A percentile compares a stretch with the other conserved stretches of the same genome.
Conservation (phyloP, 257 asterid genomes). For the Striga asiatica region DNA sequence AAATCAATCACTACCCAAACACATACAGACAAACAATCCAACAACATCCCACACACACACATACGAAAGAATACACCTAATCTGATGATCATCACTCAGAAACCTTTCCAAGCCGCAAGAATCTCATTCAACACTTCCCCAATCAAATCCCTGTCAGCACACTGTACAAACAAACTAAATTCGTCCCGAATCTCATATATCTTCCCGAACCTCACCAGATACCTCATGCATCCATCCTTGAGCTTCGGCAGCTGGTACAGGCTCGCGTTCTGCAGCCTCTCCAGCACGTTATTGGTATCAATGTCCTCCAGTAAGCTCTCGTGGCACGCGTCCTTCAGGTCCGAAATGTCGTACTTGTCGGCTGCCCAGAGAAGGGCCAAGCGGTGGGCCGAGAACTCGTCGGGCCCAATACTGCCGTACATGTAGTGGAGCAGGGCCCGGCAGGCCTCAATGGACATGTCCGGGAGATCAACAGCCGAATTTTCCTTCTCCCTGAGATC, state of each 20-base stretch:
- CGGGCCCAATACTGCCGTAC: constrained; percentile 49
- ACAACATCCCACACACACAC: constrained; percentile 1
- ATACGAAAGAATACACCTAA: neutral
- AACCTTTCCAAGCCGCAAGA: constrained; percentile 82
- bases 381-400: constrained; percentile 55
- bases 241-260: constrained; percentile 58
- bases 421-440: constrained; percentile 65
- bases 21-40: constrained; percentile 15
- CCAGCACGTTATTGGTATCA: constrained; percentile 59
- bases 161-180: constrained; percentile 44
- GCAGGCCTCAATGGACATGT: constrained; percentile 80
- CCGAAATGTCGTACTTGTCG: constrained; percentile 65
- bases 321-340: constrained; percentile 76
- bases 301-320: constrained; percentile 74
- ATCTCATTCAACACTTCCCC: constrained; percentile 60
- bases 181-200: constrained; percentile 64
- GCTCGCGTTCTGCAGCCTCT: constrained; percentile 78
- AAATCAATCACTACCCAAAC: constrained; percentile 10
- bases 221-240: constrained; percentile 60
- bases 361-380: constrained; percentile 78
- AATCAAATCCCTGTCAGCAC: constrained; percentile 66
- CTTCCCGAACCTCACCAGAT: constrained; percentile 85
- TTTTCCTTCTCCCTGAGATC: constrained; percentile 75
- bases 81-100: constrained; percentile 30
- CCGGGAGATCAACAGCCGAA: constrained; percentile 56